A percentile compares a stretch with the other conserved stretches of the same genome.
phyloP scores from a whole-genome alignment of 495 filamentous ascomycete genomes.

The Lasiosphaeris hirsuta region DNA sequence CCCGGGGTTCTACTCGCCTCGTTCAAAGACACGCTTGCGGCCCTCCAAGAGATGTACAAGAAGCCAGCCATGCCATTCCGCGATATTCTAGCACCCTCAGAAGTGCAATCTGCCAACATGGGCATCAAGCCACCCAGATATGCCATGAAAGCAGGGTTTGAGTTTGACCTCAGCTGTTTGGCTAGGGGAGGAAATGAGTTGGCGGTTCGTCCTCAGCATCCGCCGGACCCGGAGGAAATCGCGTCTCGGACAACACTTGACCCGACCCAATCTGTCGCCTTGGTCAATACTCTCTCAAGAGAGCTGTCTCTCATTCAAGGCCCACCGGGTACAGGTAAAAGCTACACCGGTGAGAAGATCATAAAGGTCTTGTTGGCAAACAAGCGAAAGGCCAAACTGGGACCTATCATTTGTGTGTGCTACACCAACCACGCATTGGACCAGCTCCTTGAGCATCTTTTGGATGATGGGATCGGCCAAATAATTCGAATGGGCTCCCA shows the following conservation, averaged over 20 bases:
- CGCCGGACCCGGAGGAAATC: conserved; percentile 41
- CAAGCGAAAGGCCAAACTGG: conserved; percentile 44
- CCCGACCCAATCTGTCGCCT: conserved; percentile 51
- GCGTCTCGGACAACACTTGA: conserved; percentile 45
- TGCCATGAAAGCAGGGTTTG: background rate
- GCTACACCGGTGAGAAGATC: conserved; percentile 52
- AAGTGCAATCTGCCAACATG: background rate
- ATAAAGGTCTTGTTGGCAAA: conserved; percentile 63
- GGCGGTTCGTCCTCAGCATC: background rate
- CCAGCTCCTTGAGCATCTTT: conserved; percentile 64
- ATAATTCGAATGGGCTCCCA: conserved; percentile 68
- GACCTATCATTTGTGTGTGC: conserved; percentile 57
- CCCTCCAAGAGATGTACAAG: conserved; percentile 57
- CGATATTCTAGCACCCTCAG: conserved; percentile 51
- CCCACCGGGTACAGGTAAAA: conserved; percentile 79
- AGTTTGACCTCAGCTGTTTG: conserved; percentile 31
- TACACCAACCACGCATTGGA: conserved; percentile 65
- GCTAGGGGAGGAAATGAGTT: conserved; percentile 9
- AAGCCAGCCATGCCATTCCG: conserved; percentile 55
- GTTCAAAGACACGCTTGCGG: conserved; percentile 64
- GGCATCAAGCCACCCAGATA: background rate
- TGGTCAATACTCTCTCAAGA: conserved; percentile 55
- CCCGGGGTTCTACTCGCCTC: conserved; percentile 64
- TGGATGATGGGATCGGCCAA: conserved; percentile 51
- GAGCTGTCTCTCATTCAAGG: conserved; percentile 69